Conservation (phyloP, 1,284 basidiomycete genomes). For the Laetiporus sulphureus region DNA sequence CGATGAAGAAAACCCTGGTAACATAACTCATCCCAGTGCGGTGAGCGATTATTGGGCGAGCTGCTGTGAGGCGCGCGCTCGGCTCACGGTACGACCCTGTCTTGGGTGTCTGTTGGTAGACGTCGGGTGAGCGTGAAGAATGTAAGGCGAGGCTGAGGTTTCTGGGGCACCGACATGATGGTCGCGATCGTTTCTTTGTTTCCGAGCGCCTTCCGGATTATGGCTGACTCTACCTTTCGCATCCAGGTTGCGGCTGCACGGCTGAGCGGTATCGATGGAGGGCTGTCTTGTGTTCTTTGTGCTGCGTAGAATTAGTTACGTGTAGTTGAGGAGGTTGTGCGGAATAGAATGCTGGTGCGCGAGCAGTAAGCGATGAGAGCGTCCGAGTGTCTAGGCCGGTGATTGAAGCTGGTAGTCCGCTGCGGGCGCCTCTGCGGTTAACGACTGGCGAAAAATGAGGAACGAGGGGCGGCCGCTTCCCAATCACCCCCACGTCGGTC, state of each 20-base stretch:
- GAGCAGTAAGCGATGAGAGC: not conserved
- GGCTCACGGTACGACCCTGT: not conserved
- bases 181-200: too few relatives aligned
- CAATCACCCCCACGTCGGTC: constrained; percentile 4
- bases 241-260: too few relatives aligned
- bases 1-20: constrained; percentile 83
- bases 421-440: constrained; percentile 1
- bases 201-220: too few relatives aligned
- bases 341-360: not conserved
- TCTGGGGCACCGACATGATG: constrained; percentile 6
- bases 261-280: too few relatives aligned
- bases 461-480: not conserved
- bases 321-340: not conserved
- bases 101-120: not conserved
- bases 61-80: not conserved
- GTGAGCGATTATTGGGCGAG: too few relatives aligned
- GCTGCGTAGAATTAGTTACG: not conserved
- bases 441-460: constrained; percentile 1
- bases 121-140: constrained; percentile 64
- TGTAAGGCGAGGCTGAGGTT: constrained; percentile 83
- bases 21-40: constrained; percentile 62
- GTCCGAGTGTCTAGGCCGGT: too few relatives aligned
- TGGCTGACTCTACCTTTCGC: too few relatives aligned
- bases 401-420: too few relatives aligned
- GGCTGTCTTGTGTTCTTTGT: not conserved